Percentiles rank a stretch among this genome's conserved stretches.
Evolutionary conservation across 2,329 filamentous ascomycete species (phyloP).

Genomic region (Neospermospora avenae): DNA sequence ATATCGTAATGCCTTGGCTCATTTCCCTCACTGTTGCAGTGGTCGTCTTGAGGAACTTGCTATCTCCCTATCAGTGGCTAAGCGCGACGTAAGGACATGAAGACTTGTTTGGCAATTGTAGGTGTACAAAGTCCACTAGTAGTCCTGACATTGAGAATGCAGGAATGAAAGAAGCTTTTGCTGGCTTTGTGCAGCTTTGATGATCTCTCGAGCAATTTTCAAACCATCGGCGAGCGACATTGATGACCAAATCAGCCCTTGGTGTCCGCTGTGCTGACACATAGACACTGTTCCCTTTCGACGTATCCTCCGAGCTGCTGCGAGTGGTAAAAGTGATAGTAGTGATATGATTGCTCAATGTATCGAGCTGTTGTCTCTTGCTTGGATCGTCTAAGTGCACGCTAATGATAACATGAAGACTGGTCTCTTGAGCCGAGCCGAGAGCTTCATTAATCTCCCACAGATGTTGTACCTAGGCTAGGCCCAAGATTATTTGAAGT

Average conservation of each 20-base stretch:
- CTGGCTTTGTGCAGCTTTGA: not conserved
- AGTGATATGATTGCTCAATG: conserved; percentile 1
- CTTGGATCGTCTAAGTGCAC: conserved; percentile 4
- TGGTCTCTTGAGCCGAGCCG: not conserved
- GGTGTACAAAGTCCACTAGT: not conserved
- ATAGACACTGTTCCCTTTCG: conserved; percentile 2
- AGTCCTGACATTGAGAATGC: conserved; percentile 6
- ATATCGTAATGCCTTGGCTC: not conserved
- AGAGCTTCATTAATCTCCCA: conserved; percentile 5
- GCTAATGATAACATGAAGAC: not conserved
- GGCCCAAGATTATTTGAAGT: not conserved
- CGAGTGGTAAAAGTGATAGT: not conserved
- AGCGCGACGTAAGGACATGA: conserved; percentile 9
- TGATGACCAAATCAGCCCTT: not conserved
- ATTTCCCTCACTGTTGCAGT: conserved; percentile 1
- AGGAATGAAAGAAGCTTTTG: conserved; percentile 4
- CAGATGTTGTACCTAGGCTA: conserved; percentile 6
- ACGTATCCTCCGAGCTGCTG: not conserved
- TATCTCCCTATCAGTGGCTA: conserved; percentile 5
- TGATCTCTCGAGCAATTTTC: not conserved
- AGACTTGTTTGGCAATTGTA: not conserved
- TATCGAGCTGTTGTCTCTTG: conserved; percentile 3
- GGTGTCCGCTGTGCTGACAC: not conserved
- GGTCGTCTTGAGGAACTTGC: conserved; percentile 3
- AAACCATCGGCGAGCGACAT: conserved; percentile 1